Percentiles rank a stretch among this genome's conserved stretches.
These are phyloP conservation scores for Aspergillus incahuasiensis DNA, from an alignment of 495 filamentous ascomycete genomes.

Conservation along the genomic window DNA sequence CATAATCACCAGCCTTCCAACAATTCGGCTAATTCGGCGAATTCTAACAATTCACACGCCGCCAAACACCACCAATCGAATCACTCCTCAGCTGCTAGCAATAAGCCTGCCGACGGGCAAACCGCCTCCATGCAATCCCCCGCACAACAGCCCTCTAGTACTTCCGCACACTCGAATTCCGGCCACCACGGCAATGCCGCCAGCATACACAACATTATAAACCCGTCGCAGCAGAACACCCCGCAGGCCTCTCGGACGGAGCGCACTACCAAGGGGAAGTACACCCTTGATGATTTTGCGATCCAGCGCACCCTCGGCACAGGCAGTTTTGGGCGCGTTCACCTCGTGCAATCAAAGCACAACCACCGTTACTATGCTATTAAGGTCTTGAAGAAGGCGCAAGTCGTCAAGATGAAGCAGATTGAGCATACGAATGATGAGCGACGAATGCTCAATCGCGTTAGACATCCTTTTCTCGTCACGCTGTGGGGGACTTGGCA, in stretches of 20 bases:
- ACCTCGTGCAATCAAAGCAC: constrained; percentile 93
- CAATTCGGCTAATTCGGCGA: constrained; percentile 6
- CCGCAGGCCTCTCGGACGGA: constrained; percentile 27
- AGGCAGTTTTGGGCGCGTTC: constrained; percentile 93
- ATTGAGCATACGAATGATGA: constrained; percentile 99
- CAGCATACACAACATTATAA: constrained; percentile 44
- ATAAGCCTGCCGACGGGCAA: constrained; percentile 21
- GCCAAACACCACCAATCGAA: constrained; percentile 14
- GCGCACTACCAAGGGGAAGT: constrained; percentile 94
- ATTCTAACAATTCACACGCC: neutral
- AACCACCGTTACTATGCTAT: constrained; percentile 97
- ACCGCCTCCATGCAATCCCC: constrained; percentile 43
- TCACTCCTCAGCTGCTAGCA: constrained; percentile 12
- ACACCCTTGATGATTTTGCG: constrained; percentile 81
- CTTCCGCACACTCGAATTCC: constrained; percentile 18
- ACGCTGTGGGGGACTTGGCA: constrained; percentile 98
- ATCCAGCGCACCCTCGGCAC: constrained; percentile 90
- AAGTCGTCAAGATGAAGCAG: constrained; percentile 99
- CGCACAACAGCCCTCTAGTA: constrained; percentile 25
- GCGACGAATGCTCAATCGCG: constrained; percentile 86
- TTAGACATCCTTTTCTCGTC: constrained; percentile 95
- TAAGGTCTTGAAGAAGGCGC: constrained; percentile 96
- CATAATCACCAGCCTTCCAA: constrained; percentile 20
- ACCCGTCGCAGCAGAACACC: constrained; percentile 27
- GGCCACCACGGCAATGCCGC: constrained; percentile 34